Conservation (phyloP, 345 rosid genomes). For the Pistacia atlantica region DNA sequence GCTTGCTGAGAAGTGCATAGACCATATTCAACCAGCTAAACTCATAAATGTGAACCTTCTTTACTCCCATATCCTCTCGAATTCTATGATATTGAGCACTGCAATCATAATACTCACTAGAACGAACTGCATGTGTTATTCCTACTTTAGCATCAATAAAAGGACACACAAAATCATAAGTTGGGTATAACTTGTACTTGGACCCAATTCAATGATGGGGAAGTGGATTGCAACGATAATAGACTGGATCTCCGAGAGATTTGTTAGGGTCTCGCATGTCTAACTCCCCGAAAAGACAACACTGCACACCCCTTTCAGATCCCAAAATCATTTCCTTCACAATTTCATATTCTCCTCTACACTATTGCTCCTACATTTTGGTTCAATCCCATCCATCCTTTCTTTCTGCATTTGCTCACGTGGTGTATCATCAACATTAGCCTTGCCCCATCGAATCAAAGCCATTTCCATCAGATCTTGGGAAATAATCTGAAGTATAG, state of each 20-base stretch:
- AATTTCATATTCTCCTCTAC: slow-evolving; percentile 42
- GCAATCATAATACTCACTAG: slow-evolving; percentile 84
- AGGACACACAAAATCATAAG: slow-evolving; percentile 95
- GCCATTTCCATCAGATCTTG: slow-evolving; percentile 81
- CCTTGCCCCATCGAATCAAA: slow-evolving; percentile 72
- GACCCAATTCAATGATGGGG: slow-evolving; percentile 87
- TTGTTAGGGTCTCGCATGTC: slow-evolving; percentile 94
- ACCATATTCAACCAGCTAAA: slow-evolving; percentile 85
- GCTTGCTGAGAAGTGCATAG: slow-evolving; percentile 83
- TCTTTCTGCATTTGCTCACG: no score
- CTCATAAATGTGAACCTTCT: slow-evolving; percentile 5
- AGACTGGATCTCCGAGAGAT: slow-evolving; percentile 38
- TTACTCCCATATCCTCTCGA: slow-evolving; percentile 29
- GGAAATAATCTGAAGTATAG: slow-evolving; percentile 67
- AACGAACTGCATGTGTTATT: slow-evolving; percentile 79
- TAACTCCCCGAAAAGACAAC: slow-evolving; percentile 88
- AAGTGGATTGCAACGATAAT: background rate
- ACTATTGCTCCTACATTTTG: slow-evolving; percentile 70
- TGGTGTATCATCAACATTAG: slow-evolving; percentile 59
- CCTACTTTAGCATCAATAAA: slow-evolving; percentile 76
- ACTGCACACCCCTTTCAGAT: slow-evolving; percentile 74
- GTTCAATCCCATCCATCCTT: slow-evolving; percentile 5
- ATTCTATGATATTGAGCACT: slow-evolving; percentile 83
- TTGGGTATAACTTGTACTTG: slow-evolving; percentile 82
- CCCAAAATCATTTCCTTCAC: slow-evolving; percentile 90